A percentile compares a stretch with the other conserved stretches of the same genome.
These are phyloP conservation scores for Colletotrichum somersetense DNA, from an alignment of 2,329 filamentous ascomycete species.

Conservation along the genomic window DNA sequence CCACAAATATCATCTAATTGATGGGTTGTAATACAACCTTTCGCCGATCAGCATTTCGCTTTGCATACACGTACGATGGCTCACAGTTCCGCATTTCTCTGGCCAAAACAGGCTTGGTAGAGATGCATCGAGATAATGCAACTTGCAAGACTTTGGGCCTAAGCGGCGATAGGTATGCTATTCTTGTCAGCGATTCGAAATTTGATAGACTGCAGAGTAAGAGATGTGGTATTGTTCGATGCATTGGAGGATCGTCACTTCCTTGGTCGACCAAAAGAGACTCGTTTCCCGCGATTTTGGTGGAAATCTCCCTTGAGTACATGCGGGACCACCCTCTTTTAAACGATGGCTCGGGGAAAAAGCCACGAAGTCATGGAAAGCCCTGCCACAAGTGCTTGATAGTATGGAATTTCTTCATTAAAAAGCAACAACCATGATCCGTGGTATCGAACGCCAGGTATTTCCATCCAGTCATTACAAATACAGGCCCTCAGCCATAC, in stretches of 20 bases:
- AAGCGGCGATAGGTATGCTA: too few species aligned
- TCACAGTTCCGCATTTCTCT: too few species aligned
- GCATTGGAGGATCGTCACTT: too few species aligned
- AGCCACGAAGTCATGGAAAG: background rate
- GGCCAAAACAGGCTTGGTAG: too few species aligned
- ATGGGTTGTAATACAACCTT: background rate
- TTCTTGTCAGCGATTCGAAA: too few species aligned
- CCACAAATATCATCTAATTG: background rate
- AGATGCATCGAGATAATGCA: too few species aligned
- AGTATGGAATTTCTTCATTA: constrained; percentile 31
- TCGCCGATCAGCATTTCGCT: background rate
- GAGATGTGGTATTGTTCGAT: too few species aligned
- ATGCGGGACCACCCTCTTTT: background rate
- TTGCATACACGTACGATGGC: too few species aligned
- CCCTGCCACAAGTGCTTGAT: background rate
- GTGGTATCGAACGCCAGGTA: constrained; percentile 40
- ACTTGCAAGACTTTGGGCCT: too few species aligned
- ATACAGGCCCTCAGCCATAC: constrained; percentile 13
- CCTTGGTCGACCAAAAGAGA: too few species aligned
- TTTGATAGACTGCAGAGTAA: too few species aligned
- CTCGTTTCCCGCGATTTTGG: too few species aligned
- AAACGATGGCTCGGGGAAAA: background rate
- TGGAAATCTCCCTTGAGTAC: background rate
- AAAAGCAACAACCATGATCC: constrained; percentile 21
- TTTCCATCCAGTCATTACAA: constrained; percentile 32